Conservation (phyloP, 345 rosid species). For the Bruguiera gymnorhiza region DNA sequence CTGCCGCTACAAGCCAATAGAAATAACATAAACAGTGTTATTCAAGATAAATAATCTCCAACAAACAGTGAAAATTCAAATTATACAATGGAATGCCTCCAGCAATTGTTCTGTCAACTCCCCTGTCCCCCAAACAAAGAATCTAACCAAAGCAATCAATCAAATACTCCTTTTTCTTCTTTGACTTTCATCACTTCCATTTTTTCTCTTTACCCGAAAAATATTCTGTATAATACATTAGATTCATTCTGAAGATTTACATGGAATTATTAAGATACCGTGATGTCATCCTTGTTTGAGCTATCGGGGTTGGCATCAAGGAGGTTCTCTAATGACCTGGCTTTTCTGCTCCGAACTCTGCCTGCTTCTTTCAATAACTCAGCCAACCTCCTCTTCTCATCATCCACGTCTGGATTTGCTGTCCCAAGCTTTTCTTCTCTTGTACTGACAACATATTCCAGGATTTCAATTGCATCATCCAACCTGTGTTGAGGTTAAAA, state of each 20-base stretch:
- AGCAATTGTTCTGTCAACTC: too few relatives aligned
- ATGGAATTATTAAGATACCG: slow-evolving; percentile 27
- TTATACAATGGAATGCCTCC: too few relatives aligned
- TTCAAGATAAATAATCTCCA: too few relatives aligned
- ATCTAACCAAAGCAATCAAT: too few relatives aligned
- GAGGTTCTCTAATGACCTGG: slow-evolving; percentile 70
- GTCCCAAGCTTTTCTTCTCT: slow-evolving; percentile 94
- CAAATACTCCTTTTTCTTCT: too few relatives aligned
- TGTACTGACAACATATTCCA: slow-evolving; percentile 66
- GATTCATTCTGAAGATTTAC: slow-evolving; percentile 17
- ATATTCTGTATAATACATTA: slow-evolving; percentile 34
- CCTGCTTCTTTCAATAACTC: slow-evolving; percentile 80
- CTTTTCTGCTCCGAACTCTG: slow-evolving; percentile 64
- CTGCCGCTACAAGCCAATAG: too few relatives aligned
- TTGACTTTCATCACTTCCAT: too few relatives aligned
- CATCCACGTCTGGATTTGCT: slow-evolving; percentile 80
- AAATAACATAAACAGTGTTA: too few relatives aligned
- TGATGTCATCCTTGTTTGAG: slow-evolving; percentile 32
- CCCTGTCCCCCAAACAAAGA: too few relatives aligned
- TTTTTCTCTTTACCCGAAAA: background rate
- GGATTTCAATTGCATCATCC: slow-evolving; percentile 74
- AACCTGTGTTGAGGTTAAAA: slow-evolving; percentile 42
- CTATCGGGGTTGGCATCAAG: slow-evolving; percentile 51
- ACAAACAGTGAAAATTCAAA: too few relatives aligned
- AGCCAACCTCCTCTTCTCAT: slow-evolving; percentile 80